Evolutionary conservation across 2,329 filamentous ascomycete genomes (phyloP), one percentile per base, ranked within the genome.

Genomic region (Apiospora aurea): DNA sequence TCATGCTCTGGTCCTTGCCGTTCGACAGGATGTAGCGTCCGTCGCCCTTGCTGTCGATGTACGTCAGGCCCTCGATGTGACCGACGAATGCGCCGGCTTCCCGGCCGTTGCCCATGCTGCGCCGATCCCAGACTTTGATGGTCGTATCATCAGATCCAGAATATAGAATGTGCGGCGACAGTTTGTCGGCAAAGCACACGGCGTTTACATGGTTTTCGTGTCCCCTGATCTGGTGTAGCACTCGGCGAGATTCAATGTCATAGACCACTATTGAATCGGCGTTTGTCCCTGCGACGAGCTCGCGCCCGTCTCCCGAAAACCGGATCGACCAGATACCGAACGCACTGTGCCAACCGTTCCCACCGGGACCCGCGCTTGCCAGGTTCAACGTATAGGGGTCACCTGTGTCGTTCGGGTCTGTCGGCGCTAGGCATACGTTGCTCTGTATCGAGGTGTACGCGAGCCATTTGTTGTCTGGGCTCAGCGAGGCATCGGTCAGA

Each of bases 1-100:
- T 98, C 90, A 97, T 97, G 57, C 92, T 96, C 81, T 98, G 96
- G 79, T 99, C 96, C 80, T 98, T 99, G 74, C 91, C 94, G 78
- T 99, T 99, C 75, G 92, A 95, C 38, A 99, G 89, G 11, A 98
- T 93, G 80, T 98, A 98, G 71, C 91, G 86, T 4, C 91, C 91
- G 78, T 93, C 91, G 69, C 90, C 90, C 78, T 93, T 93, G 81
- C 88, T 91, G 81, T 93, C 91, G 71, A 93, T 87, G 77, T 92
- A 92, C 0, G 91, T 93, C 69, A 93, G 78, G 2, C 91, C 91
- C 78, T 92, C 89, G 70, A 89, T 86, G 76, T 93, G 91, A 2
- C 91, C 91, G 34, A 92, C 85, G 74, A 93, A 92, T 1, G 89
- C 90, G 14, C 90, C 90, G 0, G 89, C 90, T 72, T 90, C 88